Percentiles rank a stretch among this genome's conserved stretches.
Conservation (phyloP, 2,329 filamentous ascomycete species). For the Aspergillus felis region DNA sequence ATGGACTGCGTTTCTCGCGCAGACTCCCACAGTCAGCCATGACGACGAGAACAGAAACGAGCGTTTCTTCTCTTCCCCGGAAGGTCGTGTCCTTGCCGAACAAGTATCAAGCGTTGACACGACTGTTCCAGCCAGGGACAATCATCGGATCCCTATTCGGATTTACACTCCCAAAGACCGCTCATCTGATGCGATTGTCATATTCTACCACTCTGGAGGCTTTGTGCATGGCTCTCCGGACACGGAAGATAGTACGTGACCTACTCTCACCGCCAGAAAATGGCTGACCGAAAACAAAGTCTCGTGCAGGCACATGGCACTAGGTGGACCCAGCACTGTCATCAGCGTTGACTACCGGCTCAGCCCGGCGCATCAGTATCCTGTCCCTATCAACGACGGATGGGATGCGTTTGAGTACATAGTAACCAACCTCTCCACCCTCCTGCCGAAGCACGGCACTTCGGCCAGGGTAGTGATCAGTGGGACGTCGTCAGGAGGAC, state of each 20-base stretch:
- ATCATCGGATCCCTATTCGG: background rate
- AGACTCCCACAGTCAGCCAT: background rate
- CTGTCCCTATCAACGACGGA: background rate
- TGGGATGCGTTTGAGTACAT: background rate
- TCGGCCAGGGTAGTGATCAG: background rate
- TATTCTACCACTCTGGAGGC: background rate
- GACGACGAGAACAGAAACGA: background rate
- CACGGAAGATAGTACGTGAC: background rate
- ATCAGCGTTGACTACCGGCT: slow-evolving; percentile 3
- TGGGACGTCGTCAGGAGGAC: background rate
- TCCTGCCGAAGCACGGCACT: background rate
- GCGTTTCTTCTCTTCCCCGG: background rate
- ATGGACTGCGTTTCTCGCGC: background rate
- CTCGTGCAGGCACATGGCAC: slow-evolving; percentile 2
- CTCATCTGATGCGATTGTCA: background rate
- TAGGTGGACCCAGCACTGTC: background rate
- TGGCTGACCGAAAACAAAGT: slow-evolving; percentile 60
- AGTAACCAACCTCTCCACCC: background rate
- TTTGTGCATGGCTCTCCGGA: background rate
- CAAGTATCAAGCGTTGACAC: background rate
- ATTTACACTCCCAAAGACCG: background rate
- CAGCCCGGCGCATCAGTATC: background rate
- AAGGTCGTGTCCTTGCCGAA: background rate
- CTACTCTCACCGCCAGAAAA: slow-evolving; percentile 49
- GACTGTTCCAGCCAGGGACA: background rate